Conservation (phyloP, 257 asterid genomes). For the Solanum dulcamara region DNA sequence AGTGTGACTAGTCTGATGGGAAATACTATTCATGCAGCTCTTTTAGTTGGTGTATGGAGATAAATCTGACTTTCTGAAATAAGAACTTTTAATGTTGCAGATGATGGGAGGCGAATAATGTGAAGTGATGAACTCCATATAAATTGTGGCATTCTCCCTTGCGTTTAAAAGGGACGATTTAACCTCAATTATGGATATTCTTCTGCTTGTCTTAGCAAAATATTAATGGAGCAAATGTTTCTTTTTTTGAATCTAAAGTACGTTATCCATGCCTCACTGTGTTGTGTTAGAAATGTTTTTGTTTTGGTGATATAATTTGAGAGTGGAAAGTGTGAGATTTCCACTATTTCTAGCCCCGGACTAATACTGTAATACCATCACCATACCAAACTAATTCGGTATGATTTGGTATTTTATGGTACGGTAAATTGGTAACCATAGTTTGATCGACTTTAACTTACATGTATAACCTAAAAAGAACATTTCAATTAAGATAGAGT, state of each 20-base stretch:
- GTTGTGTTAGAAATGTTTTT: background rate
- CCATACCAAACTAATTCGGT: background rate
- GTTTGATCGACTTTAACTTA: background rate
- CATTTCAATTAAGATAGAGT: too few relatives aligned
- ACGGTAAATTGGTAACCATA: background rate
- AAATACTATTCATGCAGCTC: too few relatives aligned
- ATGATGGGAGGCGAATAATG: conserved; percentile 2
- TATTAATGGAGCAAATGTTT: background rate
- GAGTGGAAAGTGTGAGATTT: background rate
- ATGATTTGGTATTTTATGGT: background rate
- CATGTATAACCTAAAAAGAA: too few relatives aligned
- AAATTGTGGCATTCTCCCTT: background rate
- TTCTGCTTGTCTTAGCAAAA: background rate
- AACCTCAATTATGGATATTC: too few relatives aligned
- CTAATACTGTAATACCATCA: too few relatives aligned
- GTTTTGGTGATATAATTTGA: background rate
- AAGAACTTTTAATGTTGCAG: background rate
- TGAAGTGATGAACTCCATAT: background rate
- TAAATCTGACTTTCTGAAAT: background rate
- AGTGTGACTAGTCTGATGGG: background rate
- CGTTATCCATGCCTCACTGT: background rate
- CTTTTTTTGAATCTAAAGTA: background rate
- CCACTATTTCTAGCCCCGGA: too few relatives aligned
- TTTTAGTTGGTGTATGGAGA: too few relatives aligned
- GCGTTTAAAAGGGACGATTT: too few relatives aligned